phyloP scores from a whole-genome alignment of 768 basidiomycete genomes.

The Termitomyces titanicus region DNA sequence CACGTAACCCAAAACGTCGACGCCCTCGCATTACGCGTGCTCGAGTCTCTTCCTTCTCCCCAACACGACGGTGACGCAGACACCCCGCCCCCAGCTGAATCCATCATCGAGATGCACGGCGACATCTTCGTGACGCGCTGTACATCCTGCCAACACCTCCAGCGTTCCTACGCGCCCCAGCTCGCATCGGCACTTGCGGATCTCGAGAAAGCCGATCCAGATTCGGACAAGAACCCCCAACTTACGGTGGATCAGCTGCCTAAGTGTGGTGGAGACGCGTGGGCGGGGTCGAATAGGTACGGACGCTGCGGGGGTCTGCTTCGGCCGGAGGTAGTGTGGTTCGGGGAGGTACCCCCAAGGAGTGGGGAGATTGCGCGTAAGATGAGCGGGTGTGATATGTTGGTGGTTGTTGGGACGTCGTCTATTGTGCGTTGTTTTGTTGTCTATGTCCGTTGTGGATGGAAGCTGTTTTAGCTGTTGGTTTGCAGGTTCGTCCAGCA shows the following conservation, averaged over 20 bases:
- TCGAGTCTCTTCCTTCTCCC: slow-evolving; percentile 15
- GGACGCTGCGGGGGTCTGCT: slow-evolving; percentile 29
- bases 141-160: slow-evolving; percentile 26
- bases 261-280: slow-evolving; percentile 20
- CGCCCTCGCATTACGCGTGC: slow-evolving; percentile 32
- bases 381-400: slow-evolving; percentile 32
- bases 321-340: slow-evolving; percentile 44
- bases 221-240: slow-evolving; percentile 2
- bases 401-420: slow-evolving; percentile 42
- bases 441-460: background rate
- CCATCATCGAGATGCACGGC: slow-evolving; percentile 48
- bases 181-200: slow-evolving; percentile 30
- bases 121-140: slow-evolving; percentile 40
- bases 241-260: slow-evolving; percentile 28
- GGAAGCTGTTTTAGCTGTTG: background rate
- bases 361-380: slow-evolving; percentile 31
- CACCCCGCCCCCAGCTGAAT: slow-evolving; percentile 1
- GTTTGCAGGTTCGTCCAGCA: slow-evolving; percentile 30
- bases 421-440: slow-evolving; percentile 28
- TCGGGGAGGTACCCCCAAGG: slow-evolving; percentile 33
- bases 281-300: slow-evolving; percentile 26
- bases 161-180: slow-evolving; percentile 21
- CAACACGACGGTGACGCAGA: background rate
- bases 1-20: slow-evolving; percentile 50
- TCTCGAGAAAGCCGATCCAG: slow-evolving; percentile 15